These are phyloP conservation scores for Harringtonia lauricola DNA, from an alignment of 2,329 filamentous ascomycete species.

Conservation along the genomic window DNA sequence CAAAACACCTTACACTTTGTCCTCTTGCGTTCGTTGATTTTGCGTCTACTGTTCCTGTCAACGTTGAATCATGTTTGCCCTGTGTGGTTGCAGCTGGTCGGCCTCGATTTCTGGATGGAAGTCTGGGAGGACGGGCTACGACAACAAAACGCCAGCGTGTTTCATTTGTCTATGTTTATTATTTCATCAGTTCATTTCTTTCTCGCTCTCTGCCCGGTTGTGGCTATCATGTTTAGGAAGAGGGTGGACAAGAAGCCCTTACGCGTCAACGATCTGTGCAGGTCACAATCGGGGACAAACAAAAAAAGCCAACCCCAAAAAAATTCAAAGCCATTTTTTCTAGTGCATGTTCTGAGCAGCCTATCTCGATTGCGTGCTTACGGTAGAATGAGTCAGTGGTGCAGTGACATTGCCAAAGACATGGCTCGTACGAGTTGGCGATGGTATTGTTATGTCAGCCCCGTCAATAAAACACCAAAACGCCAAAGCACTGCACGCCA, in stretches of 20 bases:
- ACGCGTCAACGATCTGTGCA: slow-evolving; percentile 7
- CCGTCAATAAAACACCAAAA: no score
- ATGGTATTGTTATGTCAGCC: no score
- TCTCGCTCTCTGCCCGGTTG: slow-evolving; percentile 2
- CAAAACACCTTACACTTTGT: no score
- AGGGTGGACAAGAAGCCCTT: no score
- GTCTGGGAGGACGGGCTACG: not conserved
- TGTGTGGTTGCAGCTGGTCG: not conserved
- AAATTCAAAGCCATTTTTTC: not conserved
- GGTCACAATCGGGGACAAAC: slow-evolving; percentile 23
- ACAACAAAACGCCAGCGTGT: not conserved
- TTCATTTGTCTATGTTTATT: not conserved
- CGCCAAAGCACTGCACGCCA: no score
- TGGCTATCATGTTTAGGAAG: not conserved
- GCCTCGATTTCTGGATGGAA: no score
- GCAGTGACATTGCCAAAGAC: no score
- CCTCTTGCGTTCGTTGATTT: not conserved
- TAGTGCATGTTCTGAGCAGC: no score
- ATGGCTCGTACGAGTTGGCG: no score
- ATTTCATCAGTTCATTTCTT: not conserved
- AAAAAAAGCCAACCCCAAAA: not conserved
- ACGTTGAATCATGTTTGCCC: not conserved
- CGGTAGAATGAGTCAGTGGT: no score
- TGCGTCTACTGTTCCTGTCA: not conserved
- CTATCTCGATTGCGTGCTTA: no score